These are phyloP conservation scores for Penicillium subrubescens DNA, from an alignment of 495 filamentous ascomycete species.

Conservation along the genomic window DNA sequence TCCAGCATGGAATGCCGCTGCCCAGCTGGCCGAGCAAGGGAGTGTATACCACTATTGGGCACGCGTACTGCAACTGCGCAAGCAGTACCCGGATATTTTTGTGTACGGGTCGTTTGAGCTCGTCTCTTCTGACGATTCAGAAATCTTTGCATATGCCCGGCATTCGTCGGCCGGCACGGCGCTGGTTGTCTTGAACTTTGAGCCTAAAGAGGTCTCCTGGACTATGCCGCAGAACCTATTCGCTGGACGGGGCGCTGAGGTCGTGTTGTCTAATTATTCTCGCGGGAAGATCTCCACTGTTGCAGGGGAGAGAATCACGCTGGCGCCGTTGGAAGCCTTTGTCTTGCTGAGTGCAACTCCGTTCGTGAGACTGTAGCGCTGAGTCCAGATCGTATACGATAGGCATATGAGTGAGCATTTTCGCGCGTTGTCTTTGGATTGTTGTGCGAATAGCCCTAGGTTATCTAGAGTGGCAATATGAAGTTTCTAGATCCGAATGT, in stretches of 20 bases:
- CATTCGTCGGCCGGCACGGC: not conserved
- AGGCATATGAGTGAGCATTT: not conserved
- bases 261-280: not conserved
- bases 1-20: not conserved
- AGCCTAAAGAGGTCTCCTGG: not conserved
- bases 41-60: not conserved
- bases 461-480: conserved; percentile 12
- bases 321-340: not conserved
- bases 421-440: not conserved
- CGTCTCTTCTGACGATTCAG: not conserved
- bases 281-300: not conserved
- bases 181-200: not conserved
- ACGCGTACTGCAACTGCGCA: not conserved
- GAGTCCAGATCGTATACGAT: not conserved
- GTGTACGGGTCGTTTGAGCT: not conserved
- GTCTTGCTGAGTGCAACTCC: not conserved
- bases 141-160: not conserved
- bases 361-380: not conserved
- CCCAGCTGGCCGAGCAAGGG: not conserved
- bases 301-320: not conserved
- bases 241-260: not conserved
- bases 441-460: not conserved
- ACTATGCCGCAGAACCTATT: not conserved
- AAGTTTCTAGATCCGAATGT: not conserved
- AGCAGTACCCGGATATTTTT: not conserved